Percentiles rank a stretch among this genome's conserved stretches.
phyloP scores from a whole-genome alignment of 495 filamentous ascomycete genomes.

The Podospora pseudoanserina region DNA sequence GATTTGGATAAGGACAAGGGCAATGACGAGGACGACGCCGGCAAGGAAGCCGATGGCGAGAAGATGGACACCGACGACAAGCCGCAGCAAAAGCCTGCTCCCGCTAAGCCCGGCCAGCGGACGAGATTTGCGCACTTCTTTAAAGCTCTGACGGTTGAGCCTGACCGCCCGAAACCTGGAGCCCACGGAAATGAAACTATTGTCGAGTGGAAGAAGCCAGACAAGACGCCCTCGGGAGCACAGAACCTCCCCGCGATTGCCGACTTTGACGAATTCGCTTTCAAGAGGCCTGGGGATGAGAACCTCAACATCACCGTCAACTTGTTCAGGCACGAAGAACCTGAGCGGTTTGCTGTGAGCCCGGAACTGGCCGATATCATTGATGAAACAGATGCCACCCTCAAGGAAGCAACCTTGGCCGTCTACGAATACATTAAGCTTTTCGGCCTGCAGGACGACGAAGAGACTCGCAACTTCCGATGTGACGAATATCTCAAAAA shows the following conservation, averaged over 20 bases:
- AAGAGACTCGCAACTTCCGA: slow-evolving; percentile 84
- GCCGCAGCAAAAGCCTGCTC: slow-evolving; percentile 37
- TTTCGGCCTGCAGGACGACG: slow-evolving; percentile 83
- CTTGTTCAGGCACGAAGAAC: slow-evolving; percentile 76
- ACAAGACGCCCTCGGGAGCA: slow-evolving; percentile 49
- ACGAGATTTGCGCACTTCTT: slow-evolving; percentile 91
- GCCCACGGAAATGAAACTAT: slow-evolving; percentile 57
- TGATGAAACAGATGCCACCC: slow-evolving; percentile 81
- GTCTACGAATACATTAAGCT: slow-evolving; percentile 93
- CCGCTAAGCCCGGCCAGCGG: slow-evolving; percentile 42
- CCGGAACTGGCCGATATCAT: slow-evolving; percentile 75
- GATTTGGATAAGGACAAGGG: slow-evolving; percentile 52
- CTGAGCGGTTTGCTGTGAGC: slow-evolving; percentile 77
- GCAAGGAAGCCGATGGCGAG: slow-evolving; percentile 44
- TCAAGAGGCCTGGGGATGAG: slow-evolving; percentile 86
- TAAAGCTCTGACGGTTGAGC: slow-evolving; percentile 83
- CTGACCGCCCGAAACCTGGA: slow-evolving; percentile 55
- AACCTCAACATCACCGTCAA: slow-evolving; percentile 90
- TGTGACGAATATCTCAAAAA: slow-evolving; percentile 69
- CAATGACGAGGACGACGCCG: slow-evolving; percentile 47
- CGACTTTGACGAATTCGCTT: slow-evolving; percentile 88
- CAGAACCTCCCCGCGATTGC: slow-evolving; percentile 49
- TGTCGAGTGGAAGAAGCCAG: slow-evolving; percentile 69
- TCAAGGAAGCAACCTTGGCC: slow-evolving; percentile 79
- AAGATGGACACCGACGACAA: slow-evolving; percentile 65